These are phyloP conservation scores for Trichoderma parareesei DNA, from an alignment of 495 filamentous ascomycete species.

Conservation along the genomic window DNA sequence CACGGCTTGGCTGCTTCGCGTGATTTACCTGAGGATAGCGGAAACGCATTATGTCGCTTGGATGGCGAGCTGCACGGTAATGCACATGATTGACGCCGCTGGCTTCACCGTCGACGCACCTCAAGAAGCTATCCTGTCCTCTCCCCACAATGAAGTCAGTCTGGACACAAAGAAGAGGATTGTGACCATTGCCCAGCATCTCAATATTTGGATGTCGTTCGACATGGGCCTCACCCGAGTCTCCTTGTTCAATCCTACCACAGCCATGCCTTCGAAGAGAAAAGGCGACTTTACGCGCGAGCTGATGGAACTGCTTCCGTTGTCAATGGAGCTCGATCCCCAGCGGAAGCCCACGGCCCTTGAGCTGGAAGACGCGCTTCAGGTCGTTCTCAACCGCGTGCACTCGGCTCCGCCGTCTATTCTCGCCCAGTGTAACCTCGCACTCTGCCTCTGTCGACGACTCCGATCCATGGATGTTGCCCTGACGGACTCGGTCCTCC, in stretches of 20 bases:
- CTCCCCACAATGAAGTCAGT: constrained; percentile 17
- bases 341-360: constrained; percentile 21
- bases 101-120: constrained; percentile 35
- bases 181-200: constrained; percentile 35
- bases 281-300: constrained; percentile 18
- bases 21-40: constrained; percentile 45
- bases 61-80: constrained; percentile 47
- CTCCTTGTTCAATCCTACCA: background rate
- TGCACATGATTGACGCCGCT: constrained; percentile 45
- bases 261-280: background rate
- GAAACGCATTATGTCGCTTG: constrained; percentile 44
- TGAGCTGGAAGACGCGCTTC: constrained; percentile 23
- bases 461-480: constrained; percentile 22
- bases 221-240: constrained; percentile 44
- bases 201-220: constrained; percentile 40
- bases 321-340: constrained; percentile 31
- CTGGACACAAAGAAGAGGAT: constrained; percentile 29
- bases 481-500: background rate
- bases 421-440: constrained; percentile 40
- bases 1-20: constrained; percentile 45
- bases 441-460: constrained; percentile 40
- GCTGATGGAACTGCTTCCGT: constrained; percentile 30
- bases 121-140: constrained; percentile 4
- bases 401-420: constrained; percentile 31
- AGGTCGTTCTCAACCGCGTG: constrained; percentile 14